These are phyloP conservation scores for Trypanosoma mega DNA, from an alignment of 208 protist genomes.

Conservation along the genomic window DNA sequence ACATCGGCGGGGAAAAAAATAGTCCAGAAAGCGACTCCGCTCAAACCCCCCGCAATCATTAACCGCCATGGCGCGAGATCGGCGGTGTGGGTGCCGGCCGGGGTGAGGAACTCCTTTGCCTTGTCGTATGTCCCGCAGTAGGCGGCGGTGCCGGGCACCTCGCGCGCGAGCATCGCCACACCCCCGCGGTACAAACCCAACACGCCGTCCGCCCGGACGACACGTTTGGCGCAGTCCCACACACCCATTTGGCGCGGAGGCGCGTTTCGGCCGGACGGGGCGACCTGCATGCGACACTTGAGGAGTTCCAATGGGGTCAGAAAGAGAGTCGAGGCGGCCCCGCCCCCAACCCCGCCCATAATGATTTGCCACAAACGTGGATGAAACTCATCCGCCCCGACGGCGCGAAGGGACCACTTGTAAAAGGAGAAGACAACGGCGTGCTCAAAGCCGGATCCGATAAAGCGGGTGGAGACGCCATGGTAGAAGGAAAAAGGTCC, in stretches of 20 bases:
- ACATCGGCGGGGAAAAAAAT: conserved; percentile 86
- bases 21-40: conserved; percentile 82
- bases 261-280: conserved; percentile 25
- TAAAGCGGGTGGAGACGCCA: conserved; percentile 62
- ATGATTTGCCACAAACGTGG: conserved; percentile 36
- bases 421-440: conserved; percentile 80
- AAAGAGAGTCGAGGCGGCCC: conserved; percentile 59
- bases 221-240: conserved; percentile 49
- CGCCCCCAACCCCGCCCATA: conserved; percentile 59
- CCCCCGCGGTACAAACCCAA: conserved; percentile 67
- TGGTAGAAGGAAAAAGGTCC: conserved; percentile 78
- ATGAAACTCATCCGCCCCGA: conserved; percentile 49
- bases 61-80: conserved; percentile 45
- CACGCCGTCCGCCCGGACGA: conserved; percentile 39
- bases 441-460: conserved; percentile 74
- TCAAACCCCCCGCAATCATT: conserved; percentile 75
- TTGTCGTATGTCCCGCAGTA: conserved; percentile 86
- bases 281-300: conserved; percentile 85
- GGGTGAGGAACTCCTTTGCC: conserved; percentile 57
- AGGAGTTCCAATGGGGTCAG: conserved; percentile 85
- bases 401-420: conserved; percentile 52
- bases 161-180: conserved; percentile 62
- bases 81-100: conserved; percentile 26
- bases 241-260: conserved; percentile 39
- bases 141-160: conserved; percentile 78